These are phyloP conservation scores for Phytophthora pini DNA, from an alignment of 352 stramenopile species.

Conservation along the genomic window DNA sequence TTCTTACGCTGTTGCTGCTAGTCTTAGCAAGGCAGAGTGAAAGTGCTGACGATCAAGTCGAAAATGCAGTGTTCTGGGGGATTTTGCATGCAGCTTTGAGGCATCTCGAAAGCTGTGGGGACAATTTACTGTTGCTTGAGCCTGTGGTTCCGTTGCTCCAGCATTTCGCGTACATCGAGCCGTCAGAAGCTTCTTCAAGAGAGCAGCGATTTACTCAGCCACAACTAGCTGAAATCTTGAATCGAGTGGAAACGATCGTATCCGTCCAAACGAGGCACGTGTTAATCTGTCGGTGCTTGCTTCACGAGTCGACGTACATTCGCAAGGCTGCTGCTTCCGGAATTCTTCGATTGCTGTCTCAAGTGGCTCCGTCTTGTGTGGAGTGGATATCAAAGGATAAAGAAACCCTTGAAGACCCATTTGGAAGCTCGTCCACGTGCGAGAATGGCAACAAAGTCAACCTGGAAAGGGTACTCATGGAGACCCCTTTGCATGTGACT, in stretches of 20 bases:
- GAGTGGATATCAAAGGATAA: constrained; percentile 27
- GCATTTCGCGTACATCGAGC: constrained; percentile 64
- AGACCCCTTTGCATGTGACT: constrained; percentile 35
- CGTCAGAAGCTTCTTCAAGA: constrained; percentile 22
- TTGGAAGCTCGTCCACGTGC: constrained; percentile 16
- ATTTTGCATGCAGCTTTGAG: constrained; percentile 34
- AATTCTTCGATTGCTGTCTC: constrained; percentile 44
- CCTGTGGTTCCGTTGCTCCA: constrained; percentile 56
- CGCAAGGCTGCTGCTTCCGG: constrained; percentile 54
- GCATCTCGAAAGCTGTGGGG: constrained; percentile 21
- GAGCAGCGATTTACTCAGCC: constrained; percentile 40
- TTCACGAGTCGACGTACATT: constrained; percentile 59
- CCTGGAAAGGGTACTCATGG: constrained; percentile 35
- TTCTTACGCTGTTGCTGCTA: constrained; percentile 39
- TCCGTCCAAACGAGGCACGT: constrained; percentile 24
- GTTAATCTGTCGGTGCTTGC: constrained; percentile 54
- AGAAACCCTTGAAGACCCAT: constrained; percentile 43
- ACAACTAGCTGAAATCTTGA: constrained; percentile 48
- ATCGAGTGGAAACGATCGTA: constrained; percentile 43
- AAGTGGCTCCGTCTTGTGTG: constrained; percentile 8
- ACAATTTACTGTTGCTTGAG: constrained; percentile 29
- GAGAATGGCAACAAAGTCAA: constrained; percentile 11
- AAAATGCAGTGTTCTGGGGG: constrained; percentile 34
- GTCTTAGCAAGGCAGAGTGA: constrained; percentile 8
- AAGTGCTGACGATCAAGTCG: neutral